Base-by-base conservation (phyloP, 176 grass and related monocot genomes). In the Eremochloa ophiuroides region DNA sequence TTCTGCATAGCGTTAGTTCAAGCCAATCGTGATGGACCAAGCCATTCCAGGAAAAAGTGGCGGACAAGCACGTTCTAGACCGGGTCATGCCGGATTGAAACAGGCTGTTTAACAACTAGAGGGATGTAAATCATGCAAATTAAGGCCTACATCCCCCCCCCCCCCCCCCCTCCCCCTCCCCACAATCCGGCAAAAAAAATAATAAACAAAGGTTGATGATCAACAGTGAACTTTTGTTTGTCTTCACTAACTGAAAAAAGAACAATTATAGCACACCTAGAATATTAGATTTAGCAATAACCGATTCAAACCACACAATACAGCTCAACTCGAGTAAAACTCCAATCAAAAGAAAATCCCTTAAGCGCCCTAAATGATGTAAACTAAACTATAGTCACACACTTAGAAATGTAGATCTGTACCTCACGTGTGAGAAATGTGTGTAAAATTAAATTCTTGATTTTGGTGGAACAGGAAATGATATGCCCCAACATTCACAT, bases 401-500 rank as follows among this genome's bases (percentile, higher is more conserved):
- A 38, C 37, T 77, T 40, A 30, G 14, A 59, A 29, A 20, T 72
- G 14, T 28, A 27, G 2, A 35, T 42, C 6, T 43, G 38, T 25
- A 30, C 44, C 42, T 30, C 7, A 7, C 25, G 2, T 20, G 69
- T 48, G 28, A 34, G 29, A 47, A 51, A 33, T 73, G 70, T 44
- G n/a, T 20, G 43, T 31, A 48, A 30, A 46, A 22, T 61, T 23
- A 43, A 47, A 48, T 30, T 30, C 15, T 15, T 30, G 10, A 27
- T 31, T 8, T 2, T 30, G 26, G 42, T 15, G 60, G 43, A 79
- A 37, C 17, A 65, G 64, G 29, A 1, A 85, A 77, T 66, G 26
- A 80, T 71, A 85, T 85, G 83, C n/a, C 18, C 12, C 30, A 82
- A 64, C 39, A 56, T 38, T 63, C 62, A 77, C 3, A 59, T 79